Evolutionary conservation across 2,329 filamentous ascomycete species (phyloP).

Genomic region (Fusarium abutilonis): DNA sequence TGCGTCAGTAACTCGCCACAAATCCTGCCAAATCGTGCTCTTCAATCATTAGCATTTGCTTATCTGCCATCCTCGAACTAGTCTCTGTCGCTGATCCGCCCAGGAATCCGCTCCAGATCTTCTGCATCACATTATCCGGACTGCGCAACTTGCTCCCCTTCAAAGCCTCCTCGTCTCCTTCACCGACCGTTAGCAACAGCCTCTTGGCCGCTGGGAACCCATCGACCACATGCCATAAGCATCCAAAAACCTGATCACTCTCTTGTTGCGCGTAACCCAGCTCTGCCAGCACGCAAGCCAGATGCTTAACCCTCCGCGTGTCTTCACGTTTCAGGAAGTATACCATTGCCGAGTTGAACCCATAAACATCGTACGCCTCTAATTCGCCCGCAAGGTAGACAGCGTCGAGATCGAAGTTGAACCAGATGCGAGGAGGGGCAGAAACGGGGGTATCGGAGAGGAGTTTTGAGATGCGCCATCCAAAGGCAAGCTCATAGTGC

Average conservation of each 20-base stretch:
- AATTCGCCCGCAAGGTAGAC: slow-evolving; percentile 60
- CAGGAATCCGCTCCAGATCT: slow-evolving; percentile 60
- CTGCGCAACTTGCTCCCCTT: slow-evolving; percentile 45
- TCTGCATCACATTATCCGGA: slow-evolving; percentile 55
- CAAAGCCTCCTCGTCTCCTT: slow-evolving; percentile 51
- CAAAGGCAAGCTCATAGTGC: slow-evolving; percentile 59
- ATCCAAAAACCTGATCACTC: slow-evolving; percentile 58
- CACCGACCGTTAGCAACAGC: slow-evolving; percentile 55
- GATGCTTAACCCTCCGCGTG: slow-evolving; percentile 55
- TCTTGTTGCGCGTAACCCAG: slow-evolving; percentile 56
- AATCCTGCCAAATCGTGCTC: slow-evolving; percentile 55
- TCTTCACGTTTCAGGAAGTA: slow-evolving; percentile 59
- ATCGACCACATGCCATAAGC: slow-evolving; percentile 60
- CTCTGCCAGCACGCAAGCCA: slow-evolving; percentile 57
- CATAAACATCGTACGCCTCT: slow-evolving; percentile 58
- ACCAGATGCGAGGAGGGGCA: slow-evolving; percentile 55
- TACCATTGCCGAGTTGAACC: slow-evolving; percentile 59
- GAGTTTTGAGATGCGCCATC: slow-evolving; percentile 57
- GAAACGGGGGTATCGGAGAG: slow-evolving; percentile 49
- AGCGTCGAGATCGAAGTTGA: slow-evolving; percentile 60
- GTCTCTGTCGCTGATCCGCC: slow-evolving; percentile 52
- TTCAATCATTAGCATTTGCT: slow-evolving; percentile 56
- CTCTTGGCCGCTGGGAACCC: slow-evolving; percentile 52
- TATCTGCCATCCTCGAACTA: slow-evolving; percentile 53
- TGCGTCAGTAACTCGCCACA: slow-evolving; percentile 31